These are phyloP conservation scores for Gracilaria caudata DNA, from an alignment of 23 red algal genomes.

Conservation along the genomic window DNA sequence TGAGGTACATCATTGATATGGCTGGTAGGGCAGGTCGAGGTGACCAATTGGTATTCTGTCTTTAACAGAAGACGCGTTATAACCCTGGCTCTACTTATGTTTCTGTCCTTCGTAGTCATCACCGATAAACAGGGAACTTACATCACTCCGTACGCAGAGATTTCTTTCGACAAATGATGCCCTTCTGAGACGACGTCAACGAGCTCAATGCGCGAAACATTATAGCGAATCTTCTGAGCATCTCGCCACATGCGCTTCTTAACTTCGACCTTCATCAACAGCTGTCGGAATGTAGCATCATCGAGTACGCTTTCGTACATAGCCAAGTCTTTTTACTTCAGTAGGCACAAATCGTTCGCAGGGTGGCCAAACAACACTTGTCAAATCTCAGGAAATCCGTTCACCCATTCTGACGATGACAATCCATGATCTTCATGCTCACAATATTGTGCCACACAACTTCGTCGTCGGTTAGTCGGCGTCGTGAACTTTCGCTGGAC, in stretches of 20 bases:
- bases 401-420: conserved; percentile 76
- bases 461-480: conserved; percentile 69
- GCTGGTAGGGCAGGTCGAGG: too few relatives aligned
- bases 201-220: conserved; percentile 68
- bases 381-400: conserved; percentile 86
- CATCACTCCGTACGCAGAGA: conserved; percentile 55
- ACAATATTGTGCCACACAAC: conserved; percentile 82
- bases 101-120: too few relatives aligned
- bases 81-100: too few relatives aligned
- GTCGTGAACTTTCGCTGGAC: conserved; percentile 70
- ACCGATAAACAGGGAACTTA: too few relatives aligned
- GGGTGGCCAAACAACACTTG: conserved; percentile 68
- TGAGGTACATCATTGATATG: too few relatives aligned
- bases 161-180: conserved; percentile 71
- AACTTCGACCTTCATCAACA: conserved; percentile 81
- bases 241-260: conserved; percentile 82
- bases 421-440: conserved; percentile 79
- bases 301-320: conserved; percentile 72
- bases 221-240: conserved; percentile 80
- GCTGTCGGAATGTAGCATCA: conserved; percentile 51
- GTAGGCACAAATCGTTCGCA: conserved; percentile 73
- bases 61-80: too few relatives aligned
- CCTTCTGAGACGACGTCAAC: conserved; percentile 79
- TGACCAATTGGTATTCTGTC: too few relatives aligned
- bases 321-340: conserved; percentile 71